phyloP scores from a whole-genome alignment of 352 stramenopile species.

The Phytophthora meadii region DNA sequence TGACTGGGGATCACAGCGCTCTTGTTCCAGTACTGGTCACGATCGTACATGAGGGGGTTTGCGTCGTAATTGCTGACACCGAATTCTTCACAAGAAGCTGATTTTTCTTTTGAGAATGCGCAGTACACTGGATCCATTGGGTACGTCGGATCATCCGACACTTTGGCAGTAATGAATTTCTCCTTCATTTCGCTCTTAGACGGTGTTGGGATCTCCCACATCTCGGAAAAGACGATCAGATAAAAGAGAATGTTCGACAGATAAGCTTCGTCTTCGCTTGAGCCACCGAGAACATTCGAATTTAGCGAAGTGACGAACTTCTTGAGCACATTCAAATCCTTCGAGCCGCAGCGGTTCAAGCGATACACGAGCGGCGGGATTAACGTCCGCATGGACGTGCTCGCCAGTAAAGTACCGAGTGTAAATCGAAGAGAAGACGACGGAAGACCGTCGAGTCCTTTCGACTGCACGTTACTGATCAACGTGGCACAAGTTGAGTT shows the following conservation, averaged over 20 bases:
- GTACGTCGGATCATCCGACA: slow-evolving; percentile 7
- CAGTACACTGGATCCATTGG: slow-evolving; percentile 11
- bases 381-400: slow-evolving; percentile 25
- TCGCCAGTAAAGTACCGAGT: slow-evolving; percentile 37
- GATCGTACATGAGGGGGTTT: slow-evolving; percentile 8
- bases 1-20: slow-evolving; percentile 10
- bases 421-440: slow-evolving; percentile 29
- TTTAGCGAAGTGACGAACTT: slow-evolving; percentile 20
- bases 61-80: slow-evolving; percentile 4
- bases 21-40: slow-evolving; percentile 16
- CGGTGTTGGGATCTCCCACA: slow-evolving; percentile 47
- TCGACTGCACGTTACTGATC: slow-evolving; percentile 11
- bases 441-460: slow-evolving; percentile 13
- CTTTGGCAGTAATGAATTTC: slow-evolving; percentile 18
- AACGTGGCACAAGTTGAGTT: slow-evolving; percentile 28
- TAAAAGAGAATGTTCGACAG: slow-evolving; percentile 47
- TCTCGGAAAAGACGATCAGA: slow-evolving; percentile 52
- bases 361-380: slow-evolving; percentile 46
- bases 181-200: slow-evolving; percentile 11
- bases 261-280: slow-evolving; percentile 24
- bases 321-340: slow-evolving; percentile 32
- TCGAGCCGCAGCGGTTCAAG: slow-evolving; percentile 34
- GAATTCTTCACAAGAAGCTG: slow-evolving; percentile 4
- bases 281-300: neutral
- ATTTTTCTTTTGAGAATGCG: slow-evolving; percentile 12